Base-by-base conservation (phyloP, 1,284 basidiomycete species). In the Pseudozyma hubeiensis region DNA sequence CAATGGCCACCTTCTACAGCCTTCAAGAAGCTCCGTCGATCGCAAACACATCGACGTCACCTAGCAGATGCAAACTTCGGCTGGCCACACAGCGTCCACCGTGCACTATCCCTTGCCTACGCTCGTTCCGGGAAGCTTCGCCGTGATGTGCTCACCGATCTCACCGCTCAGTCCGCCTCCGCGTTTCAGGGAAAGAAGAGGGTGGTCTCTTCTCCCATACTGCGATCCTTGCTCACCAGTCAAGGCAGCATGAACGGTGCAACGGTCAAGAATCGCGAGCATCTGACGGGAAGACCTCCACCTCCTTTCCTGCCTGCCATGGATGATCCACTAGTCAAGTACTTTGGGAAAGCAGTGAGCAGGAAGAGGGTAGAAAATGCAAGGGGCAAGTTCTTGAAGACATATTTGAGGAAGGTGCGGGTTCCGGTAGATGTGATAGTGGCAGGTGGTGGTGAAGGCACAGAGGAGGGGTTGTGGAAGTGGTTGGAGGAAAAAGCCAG, bases 21-120 rank as follows among this genome's bases (percentile, higher is more conserved):
- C 1, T 5, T 16, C 3, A 68, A 68, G 14, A 57, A 65, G 0
- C 16, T 69, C 11, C 9, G 14, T 2, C 49, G 59, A 30, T 65
- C 71, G 2, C 39, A 46, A 19, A n/a, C n/a, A 3, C 71, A 74
- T 14, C 71, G 65, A 13, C 53, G 71, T 2, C 65, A 74, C 2
- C 43, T 74, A 3, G 66, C 71, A 31, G 71, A 74, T 19, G 71
- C 71, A 0, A 74, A 74, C 7, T 54, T 54, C 13, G 71, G 71
- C 14, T 74, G 71, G 71, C 51, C 58, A 35, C 71, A 74, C 16
- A 51, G 65, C 5, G 62, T 74, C 0, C n/a, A 39, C 4, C 65
- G 71, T 17, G 51, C 65, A 0, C 55, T 74, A 31, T 58, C 49
- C 1, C 47, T 69, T 8, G 71, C 71, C 9, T 74, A 74, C 30